Evolutionary conservation across 352 stramenopile species (phyloP).

Genomic region (Globisporangium uncinulatum): DNA sequence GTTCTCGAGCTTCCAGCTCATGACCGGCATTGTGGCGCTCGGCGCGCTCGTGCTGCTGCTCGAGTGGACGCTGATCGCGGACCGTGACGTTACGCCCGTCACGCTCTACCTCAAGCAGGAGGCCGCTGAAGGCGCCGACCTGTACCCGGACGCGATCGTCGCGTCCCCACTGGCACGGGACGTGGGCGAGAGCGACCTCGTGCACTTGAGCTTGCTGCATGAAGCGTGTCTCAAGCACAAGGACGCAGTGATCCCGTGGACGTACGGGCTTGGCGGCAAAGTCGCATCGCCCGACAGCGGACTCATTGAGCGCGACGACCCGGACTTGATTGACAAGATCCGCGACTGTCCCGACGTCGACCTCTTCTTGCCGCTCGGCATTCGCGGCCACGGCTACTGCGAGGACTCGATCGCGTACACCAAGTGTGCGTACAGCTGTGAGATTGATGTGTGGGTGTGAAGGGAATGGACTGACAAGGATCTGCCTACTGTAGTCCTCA

Average conservation of each 20-base stretch:
- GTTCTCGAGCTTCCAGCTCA: conserved; percentile 9
- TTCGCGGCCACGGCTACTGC: conserved; percentile 42
- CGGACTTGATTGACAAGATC: conserved; percentile 38
- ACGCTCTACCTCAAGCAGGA: conserved; percentile 13
- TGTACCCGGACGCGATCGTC: conserved; percentile 38
- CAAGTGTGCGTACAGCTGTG: conserved; percentile 38
- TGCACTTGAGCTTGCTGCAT: conserved; percentile 37
- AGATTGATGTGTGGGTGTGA: background rate
- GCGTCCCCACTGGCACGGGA: conserved; percentile 26
- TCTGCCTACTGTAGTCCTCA: conserved; percentile 19
- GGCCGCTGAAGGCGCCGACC: conserved; percentile 16
- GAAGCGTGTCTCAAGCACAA: conserved; percentile 24
- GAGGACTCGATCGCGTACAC: conserved; percentile 58
- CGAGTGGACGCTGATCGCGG: conserved; percentile 10
- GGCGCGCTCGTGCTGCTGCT: conserved; percentile 1
- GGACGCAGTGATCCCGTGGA: conserved; percentile 27
- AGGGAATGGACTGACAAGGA: background rate
- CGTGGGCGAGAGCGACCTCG: conserved; percentile 23
- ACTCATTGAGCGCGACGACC: conserved; percentile 23
- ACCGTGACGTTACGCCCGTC: conserved; percentile 1
- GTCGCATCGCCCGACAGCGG: conserved; percentile 10
- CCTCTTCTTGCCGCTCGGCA: conserved; percentile 47
- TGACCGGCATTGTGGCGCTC: conserved; percentile 3
- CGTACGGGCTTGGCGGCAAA: conserved; percentile 5
- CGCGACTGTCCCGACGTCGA: conserved; percentile 52